Base-by-base conservation (phyloP, 23 red algal species). In the Cyanidiococcus yangmingshanensis region DNA sequence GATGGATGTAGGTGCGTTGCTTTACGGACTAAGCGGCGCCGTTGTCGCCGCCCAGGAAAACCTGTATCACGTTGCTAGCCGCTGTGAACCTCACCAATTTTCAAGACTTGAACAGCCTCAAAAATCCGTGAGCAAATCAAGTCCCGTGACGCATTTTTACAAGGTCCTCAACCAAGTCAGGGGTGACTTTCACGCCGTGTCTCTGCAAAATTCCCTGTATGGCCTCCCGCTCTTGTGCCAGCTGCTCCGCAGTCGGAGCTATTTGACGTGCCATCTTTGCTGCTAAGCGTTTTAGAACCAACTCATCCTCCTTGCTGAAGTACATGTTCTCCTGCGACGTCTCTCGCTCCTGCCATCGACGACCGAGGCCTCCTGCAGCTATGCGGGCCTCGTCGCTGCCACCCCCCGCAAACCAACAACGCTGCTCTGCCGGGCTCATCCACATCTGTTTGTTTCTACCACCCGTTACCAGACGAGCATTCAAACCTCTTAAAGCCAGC, bases 261-360 rank as follows among this genome's bases (percentile, higher is more conserved):
- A 71, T 29, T 30, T 71, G 63, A 30, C 63, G 63, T 3, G 63
- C 21, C 63, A 71, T 25, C 63, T 71, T 71, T 25, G 63, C 21
- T 35, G 63, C 21, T 3, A 71, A 29, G 16, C 63, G 63, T 29
- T 71, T 71, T 29, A 71, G 63, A 12, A 71, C 32, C 63, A 71
- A 30, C 27, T 71, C 63, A 30, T 71, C 63, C 63, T 71, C 63
- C 27, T 71, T 71, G 27, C 63, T 71, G 27, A 71, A 71, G 27
- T 71, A 71, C 63, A 71, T 71, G 32, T 71, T 71, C 63, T 71
- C 63, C 27, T 71, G 63, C 16, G 63, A 71, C 27, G 63, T 71
- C 63, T 71, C n/a, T 3, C 63, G 63, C n/a, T 71, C 63, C 63
- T 71, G 63, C 63, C 63, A 71, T 12, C n/a, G 21, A 35, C 63